Conservation (phyloP, 768 basidiomycete genomes). For the Ephemerocybe angulata region DNA sequence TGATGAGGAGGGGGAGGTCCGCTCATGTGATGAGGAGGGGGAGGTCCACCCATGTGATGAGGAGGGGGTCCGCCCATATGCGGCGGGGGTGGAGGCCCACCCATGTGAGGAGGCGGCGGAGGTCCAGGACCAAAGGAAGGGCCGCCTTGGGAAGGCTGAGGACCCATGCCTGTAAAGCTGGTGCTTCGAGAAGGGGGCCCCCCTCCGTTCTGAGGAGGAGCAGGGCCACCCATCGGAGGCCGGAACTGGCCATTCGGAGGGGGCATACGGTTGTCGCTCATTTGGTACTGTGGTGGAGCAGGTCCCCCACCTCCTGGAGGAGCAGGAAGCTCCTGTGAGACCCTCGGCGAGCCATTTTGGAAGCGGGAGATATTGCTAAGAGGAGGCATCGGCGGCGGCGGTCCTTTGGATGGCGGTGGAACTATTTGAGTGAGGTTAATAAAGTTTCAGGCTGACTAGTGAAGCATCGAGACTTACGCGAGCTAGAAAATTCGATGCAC, state of each 20-base stretch:
- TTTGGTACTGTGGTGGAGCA: slow-evolving; percentile 10
- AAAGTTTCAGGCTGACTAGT: neutral
- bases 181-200: slow-evolving; percentile 38
- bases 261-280: slow-evolving; percentile 7
- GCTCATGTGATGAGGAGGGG: slow-evolving; percentile 2
- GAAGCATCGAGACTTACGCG: slow-evolving; percentile 47
- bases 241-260: slow-evolving; percentile 4
- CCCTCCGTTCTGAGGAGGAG: slow-evolving; percentile 4
- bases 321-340: slow-evolving; percentile 4
- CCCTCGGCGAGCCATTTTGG: slow-evolving; percentile 8
- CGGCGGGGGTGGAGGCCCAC: neutral
- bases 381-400: slow-evolving; percentile 64
- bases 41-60: neutral
- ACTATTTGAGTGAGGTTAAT: slow-evolving; percentile 32
- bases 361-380: slow-evolving; percentile 28
- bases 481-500: slow-evolving; percentile 77
- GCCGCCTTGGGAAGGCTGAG: slow-evolving; percentile 15
- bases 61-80: slow-evolving; percentile 4
- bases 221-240: neutral
- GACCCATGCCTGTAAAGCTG: slow-evolving; percentile 27
- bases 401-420: slow-evolving; percentile 55
- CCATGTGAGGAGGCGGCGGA: neutral
- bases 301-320: neutral
- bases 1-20: neutral
- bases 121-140: slow-evolving; percentile 1